Base-by-base conservation (phyloP, 345 rosid species). In the Gynandropsis gynandra region DNA sequence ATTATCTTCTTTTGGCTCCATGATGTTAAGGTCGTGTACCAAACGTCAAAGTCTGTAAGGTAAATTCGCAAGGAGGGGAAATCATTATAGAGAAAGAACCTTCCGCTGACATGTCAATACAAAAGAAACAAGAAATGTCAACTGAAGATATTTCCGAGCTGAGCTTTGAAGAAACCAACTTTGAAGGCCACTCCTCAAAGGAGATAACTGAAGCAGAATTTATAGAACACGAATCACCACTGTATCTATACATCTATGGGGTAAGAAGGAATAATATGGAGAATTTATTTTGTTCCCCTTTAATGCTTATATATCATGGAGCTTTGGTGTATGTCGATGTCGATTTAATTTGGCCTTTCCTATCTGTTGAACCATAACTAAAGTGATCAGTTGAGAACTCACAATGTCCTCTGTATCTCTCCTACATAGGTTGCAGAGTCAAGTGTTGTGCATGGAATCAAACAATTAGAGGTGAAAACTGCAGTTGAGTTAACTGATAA, bases 201-300 rank as follows among this genome's bases (percentile, higher is more conserved):
- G 70, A 66, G 52, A 21, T 35, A 9, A 33, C 32, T 16, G 76
- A 58, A 52, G 66, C 74, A 7, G 62, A 69, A 53, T 63, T 75
- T 46, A 35, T 35, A 18, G 71, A 74, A 59, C 61, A 52, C 15
- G 58, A 47, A 52, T 58, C 37, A 49, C 65, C 62, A 10, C 52
- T 80, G 42, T 38, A 34, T 74, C 60, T 85, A 48, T 85, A 59
- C 66, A 74, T 72, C 15, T 89, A 85, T 49, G 95, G 97, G 80
- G 97, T 89, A 77, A 63, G 71, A 48, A 14, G 24, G 8, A 45
- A 35, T 67, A 19, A 32, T 9, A 50, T 43, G 52, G 31, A 43
- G 12, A 27, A 57, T 50, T 61, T 33, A 57, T 19, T 10, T 50
- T 18, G 16, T 19, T 38, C n/a, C 4, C 10, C 14, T 43, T n/a